Conservation (phyloP, 2,329 filamentous ascomycete species). For the Endoconidiophora polonica region DNA sequence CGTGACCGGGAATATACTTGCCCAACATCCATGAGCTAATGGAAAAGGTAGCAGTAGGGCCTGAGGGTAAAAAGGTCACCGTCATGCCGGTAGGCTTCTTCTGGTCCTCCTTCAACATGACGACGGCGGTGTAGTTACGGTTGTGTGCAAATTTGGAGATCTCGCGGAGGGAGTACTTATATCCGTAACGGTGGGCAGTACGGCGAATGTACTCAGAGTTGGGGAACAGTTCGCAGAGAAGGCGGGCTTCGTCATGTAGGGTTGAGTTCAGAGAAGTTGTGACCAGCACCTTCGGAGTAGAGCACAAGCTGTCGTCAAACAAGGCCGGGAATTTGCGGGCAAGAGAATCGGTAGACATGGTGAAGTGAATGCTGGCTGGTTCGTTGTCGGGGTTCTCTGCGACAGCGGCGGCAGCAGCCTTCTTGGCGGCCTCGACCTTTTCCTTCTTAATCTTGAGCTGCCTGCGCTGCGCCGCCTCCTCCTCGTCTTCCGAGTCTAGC, state of each 20-base stretch:
- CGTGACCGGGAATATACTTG: constrained; percentile 76
- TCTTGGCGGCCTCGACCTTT: constrained; percentile 6
- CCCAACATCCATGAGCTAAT: constrained; percentile 85
- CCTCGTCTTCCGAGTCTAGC: constrained; percentile 46
- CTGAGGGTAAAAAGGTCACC: constrained; percentile 65
- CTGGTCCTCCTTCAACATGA: constrained; percentile 76
- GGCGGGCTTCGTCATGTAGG: constrained; percentile 65
- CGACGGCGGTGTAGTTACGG: constrained; percentile 64
- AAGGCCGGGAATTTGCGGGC: constrained; percentile 45
- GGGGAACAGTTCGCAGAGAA: constrained; percentile 70
- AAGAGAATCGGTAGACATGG: constrained; percentile 24
- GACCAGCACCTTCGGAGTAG: constrained; percentile 68
- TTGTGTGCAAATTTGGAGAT: constrained; percentile 75
- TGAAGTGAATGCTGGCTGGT: constrained; percentile 12
- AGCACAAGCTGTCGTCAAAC: constrained; percentile 41
- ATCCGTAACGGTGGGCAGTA: constrained; percentile 62
- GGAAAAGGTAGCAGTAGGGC: constrained; percentile 84
- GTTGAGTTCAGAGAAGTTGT: constrained; percentile 83
- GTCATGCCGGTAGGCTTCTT: constrained; percentile 73
- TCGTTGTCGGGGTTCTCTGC: constrained; percentile 42
- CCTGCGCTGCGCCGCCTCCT: constrained; percentile 29
- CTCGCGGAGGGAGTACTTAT: constrained; percentile 86
- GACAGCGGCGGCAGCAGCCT: constrained; percentile 31
- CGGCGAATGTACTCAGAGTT: constrained; percentile 76
- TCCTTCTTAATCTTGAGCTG: constrained; percentile 25